Evolutionary conservation across 208 protist genomes (phyloP).

Genomic region (Tritrichomonas musculus): DNA sequence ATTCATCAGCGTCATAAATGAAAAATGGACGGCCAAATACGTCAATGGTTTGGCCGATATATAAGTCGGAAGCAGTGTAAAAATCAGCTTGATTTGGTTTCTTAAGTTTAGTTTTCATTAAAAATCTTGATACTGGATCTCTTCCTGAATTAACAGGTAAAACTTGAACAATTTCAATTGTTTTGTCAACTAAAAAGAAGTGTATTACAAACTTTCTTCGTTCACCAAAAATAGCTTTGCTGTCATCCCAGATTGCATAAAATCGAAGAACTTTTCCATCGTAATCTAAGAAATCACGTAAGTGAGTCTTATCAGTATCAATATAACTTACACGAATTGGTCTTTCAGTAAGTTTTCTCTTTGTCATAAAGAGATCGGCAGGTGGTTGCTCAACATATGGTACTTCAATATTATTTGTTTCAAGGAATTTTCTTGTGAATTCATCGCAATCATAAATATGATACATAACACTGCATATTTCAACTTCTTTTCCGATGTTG

Average conservation of each 20-base stretch:
- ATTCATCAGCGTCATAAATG: slow-evolving; percentile 80
- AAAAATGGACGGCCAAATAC: slow-evolving; percentile 72
- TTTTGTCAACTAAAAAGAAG: slow-evolving; percentile 85
- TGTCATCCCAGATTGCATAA: slow-evolving; percentile 78
- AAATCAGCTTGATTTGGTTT: slow-evolving; percentile 41
- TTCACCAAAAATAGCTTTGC: slow-evolving; percentile 65
- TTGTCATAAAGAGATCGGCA: neutral
- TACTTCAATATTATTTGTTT: neutral
- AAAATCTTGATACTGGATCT: slow-evolving; percentile 76
- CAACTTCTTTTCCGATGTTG: neutral
- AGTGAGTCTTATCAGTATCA: neutral
- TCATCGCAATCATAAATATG: slow-evolving; percentile 7
- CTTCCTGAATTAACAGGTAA: slow-evolving; percentile 72
- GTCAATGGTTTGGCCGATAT: slow-evolving; percentile 64
- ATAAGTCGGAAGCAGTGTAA: neutral
- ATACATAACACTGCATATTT: neutral
- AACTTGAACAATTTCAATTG: slow-evolving; percentile 74
- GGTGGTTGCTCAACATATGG: neutral
- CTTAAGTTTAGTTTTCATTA: slow-evolving; percentile 71
- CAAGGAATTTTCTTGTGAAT: neutral
- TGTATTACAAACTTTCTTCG: slow-evolving; percentile 73
- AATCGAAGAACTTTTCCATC: slow-evolving; percentile 80
- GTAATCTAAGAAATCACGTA: slow-evolving; percentile 63
- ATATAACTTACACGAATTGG: neutral
- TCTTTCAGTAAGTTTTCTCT: slow-evolving; percentile 19